Base-by-base conservation (phyloP, 163 green algal species). In the Trebouxia gelatinosa region DNA sequence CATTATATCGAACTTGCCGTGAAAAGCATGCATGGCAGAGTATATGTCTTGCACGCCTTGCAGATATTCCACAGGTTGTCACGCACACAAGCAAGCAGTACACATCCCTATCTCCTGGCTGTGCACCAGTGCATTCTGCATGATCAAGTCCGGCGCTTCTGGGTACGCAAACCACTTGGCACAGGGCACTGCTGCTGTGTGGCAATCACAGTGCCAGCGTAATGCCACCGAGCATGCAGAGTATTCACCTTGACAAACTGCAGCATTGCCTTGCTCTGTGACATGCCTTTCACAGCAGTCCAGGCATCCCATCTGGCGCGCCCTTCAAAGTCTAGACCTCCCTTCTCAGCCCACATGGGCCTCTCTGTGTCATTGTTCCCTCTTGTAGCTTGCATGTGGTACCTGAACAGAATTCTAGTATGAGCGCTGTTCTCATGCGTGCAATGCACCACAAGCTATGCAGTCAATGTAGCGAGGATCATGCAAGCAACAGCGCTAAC, bases 341-440 rank as follows among this genome's bases (percentile, higher is more conserved):
- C 94, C 67, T 92, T 94, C 80, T 97, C 92, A 3, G 94, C 93
- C 94, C 94, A 98, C 92, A 98, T 97, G 64, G 94, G 94, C 38
- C 93, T 85, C 85, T 98, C 94, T 2, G 54, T 75, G 4, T 61
- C 83, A 84, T 94, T 95, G 85, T 98, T 91, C 16, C 94, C 94
- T 9, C 88, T 74, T 0, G 75, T 87, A 0, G 90, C 94, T 86
- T 97, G 90, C 68, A 83, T 75, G 58, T 87, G 65, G 39, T 87
- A 76, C 26, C 82, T 89, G 81, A 62, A 65, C 35, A 23, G 13
- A 54, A 9, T 54, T 9, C 43, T 23, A 13, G 43, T 54, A 13
- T 54, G 43, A 77, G 57, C 0, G 7, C 64, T 48, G 26, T 72
- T 50, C 7, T 19, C 23, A 72, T 29, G 6, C 21, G 64, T 72